Percentiles rank a stretch among this genome's conserved stretches.
Conservation (phyloP, 1,139 yeast genomes). For the Candida sp. region DNA sequence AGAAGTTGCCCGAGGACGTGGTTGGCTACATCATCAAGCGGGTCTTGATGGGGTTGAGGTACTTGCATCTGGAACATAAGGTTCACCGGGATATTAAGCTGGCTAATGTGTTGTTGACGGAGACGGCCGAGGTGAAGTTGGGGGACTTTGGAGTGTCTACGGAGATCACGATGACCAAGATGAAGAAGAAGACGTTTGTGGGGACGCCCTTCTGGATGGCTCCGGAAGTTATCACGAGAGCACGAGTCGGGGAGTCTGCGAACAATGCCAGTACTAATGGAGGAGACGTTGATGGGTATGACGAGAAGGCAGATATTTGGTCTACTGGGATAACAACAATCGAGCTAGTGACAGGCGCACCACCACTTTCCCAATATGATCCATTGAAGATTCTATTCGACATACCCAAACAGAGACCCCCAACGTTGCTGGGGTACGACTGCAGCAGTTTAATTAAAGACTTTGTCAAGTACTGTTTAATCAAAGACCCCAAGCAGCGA, state of each 20-base stretch:
- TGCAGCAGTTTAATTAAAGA: constrained; percentile 58
- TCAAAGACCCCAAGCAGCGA: constrained; percentile 58
- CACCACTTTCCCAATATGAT: constrained; percentile 71
- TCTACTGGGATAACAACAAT: constrained; percentile 84
- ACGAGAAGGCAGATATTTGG: constrained; percentile 89
- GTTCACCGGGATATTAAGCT: constrained; percentile 90
- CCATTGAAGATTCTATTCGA: constrained; percentile 78
- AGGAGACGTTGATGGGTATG: constrained; percentile 51
- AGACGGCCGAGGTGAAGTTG: constrained; percentile 64
- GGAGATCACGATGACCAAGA: constrained; percentile 64
- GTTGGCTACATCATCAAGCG: constrained; percentile 63
- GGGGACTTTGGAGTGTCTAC: constrained; percentile 94
- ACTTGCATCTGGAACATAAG: constrained; percentile 71
- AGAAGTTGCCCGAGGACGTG: constrained; percentile 57
- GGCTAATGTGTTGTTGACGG: constrained; percentile 77
- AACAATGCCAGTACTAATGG: constrained; percentile 57
- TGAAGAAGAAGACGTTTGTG: constrained; percentile 73
- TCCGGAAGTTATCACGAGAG: constrained; percentile 71
- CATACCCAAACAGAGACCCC: constrained; percentile 74
- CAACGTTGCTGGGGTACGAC: constrained; percentile 50
- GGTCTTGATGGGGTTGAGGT: constrained; percentile 66
- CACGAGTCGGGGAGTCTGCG: constrained; percentile 67
- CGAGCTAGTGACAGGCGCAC: constrained; percentile 73
- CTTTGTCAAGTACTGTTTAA: constrained; percentile 63
- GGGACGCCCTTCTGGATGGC: constrained; percentile 98